Evolutionary conservation across 768 basidiomycete genomes (phyloP).

Genomic region (Podaxis mareebaensis): DNA sequence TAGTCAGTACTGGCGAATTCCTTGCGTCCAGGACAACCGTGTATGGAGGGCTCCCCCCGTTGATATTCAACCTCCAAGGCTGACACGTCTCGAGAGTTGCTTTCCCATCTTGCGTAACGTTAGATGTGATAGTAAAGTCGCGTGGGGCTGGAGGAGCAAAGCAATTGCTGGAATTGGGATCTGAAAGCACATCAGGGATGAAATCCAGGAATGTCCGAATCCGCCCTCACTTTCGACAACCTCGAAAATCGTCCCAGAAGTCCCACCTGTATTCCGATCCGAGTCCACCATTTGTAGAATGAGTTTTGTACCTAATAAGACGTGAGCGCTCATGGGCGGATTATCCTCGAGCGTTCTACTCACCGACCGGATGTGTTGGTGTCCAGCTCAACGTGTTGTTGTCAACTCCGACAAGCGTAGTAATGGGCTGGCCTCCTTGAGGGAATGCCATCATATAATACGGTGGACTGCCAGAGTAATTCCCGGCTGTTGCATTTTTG

Average conservation of each 20-base stretch:
- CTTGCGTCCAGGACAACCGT: constrained; percentile 38
- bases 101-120: constrained; percentile 32
- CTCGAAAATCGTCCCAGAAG: constrained; percentile 33
- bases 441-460: constrained; percentile 46
- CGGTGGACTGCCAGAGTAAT: constrained; percentile 29
- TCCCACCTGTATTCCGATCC: constrained; percentile 41
- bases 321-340: background rate
- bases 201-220: background rate
- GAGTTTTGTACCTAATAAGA: constrained; percentile 39
- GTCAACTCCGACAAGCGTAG: constrained; percentile 34
- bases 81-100: constrained; percentile 39
- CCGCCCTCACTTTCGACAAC: constrained; percentile 33
- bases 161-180: constrained; percentile 34
- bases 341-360: constrained; percentile 16
- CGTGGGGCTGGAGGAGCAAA: constrained; percentile 23
- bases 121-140: constrained; percentile 36
- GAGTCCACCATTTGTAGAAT: constrained; percentile 47
- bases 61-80: constrained; percentile 46
- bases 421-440: constrained; percentile 34
- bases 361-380: constrained; percentile 40
- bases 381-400: constrained; percentile 36
- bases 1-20: constrained; percentile 39
- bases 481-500: constrained; percentile 13
- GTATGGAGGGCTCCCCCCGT: constrained; percentile 47
- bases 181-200: constrained; percentile 20